These are phyloP conservation scores for maize (Zea mays) DNA, from an alignment of 176 grass and related monocot genomes.

Conservation along the genomic window Zm-B73-REFERENCE-NAM-5.0 NC_050096.1:261726001-261726500, in stretches of 20 bases:
- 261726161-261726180: background rate
- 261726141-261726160: slow-evolving; percentile 5
- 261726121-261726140: background rate
- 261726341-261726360: slow-evolving; percentile 72
- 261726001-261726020: background rate
- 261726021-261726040: background rate
- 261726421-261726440: slow-evolving; percentile 13
- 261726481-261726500: slow-evolving; percentile 8
- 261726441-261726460: background rate
- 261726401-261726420: slow-evolving; percentile 61
- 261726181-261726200: slow-evolving; percentile 10
- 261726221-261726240: background rate
- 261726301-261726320: background rate
- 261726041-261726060: background rate
- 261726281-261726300: background rate
- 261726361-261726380: slow-evolving; percentile 97
- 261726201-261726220: background rate
- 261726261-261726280: background rate
- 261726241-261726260: slow-evolving; percentile 5
- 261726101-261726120: background rate
- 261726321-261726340: slow-evolving; percentile 33
- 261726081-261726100: background rate
- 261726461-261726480: background rate
- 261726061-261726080: background rate
- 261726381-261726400: slow-evolving; percentile 98